Evolutionary conservation across 2,329 filamentous ascomycete species (phyloP).

Genomic region (Diaporthe aspalathi): DNA sequence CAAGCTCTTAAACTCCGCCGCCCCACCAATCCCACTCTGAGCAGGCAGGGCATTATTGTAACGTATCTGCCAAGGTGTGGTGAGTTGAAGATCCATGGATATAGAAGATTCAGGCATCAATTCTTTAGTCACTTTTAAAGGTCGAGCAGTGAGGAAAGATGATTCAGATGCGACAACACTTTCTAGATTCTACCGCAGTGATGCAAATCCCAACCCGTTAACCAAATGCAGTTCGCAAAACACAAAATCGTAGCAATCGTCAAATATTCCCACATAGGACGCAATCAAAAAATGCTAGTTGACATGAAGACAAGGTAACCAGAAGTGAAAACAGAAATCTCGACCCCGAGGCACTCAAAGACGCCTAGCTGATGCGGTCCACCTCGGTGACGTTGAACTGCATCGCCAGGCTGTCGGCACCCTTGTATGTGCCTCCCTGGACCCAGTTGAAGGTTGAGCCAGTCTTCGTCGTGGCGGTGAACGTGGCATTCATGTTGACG

Average conservation of each 20-base stretch:
- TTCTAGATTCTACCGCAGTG: neutral
- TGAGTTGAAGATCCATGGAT: too few species aligned
- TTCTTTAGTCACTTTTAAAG: neutral
- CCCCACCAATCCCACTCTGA: neutral
- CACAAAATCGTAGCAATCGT: neutral
- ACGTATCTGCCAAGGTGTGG: neutral
- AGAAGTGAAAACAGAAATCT: neutral
- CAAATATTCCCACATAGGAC: neutral
- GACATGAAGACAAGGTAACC: neutral
- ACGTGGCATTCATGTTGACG: slow-evolving; percentile 39
- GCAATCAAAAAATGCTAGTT: neutral
- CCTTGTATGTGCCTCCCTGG: slow-evolving; percentile 36
- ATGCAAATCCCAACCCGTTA: neutral
- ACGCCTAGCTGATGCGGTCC: slow-evolving; percentile 14
- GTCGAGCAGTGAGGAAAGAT: neutral
- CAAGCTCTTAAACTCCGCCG: neutral
- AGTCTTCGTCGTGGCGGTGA: slow-evolving; percentile 36
- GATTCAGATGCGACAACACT: neutral
- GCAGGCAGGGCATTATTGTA: neutral
- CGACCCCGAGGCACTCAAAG: neutral
- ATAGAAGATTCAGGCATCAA: neutral
- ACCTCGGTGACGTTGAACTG: slow-evolving; percentile 39
- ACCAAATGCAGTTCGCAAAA: neutral
- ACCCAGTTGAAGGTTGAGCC: slow-evolving; percentile 37
- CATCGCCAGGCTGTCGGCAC: slow-evolving; percentile 38